Evolutionary conservation across 345 rosid genomes (phyloP), one percentile per base, ranked within the genome.

Genomic region (Reutealis trisperma): DNA sequence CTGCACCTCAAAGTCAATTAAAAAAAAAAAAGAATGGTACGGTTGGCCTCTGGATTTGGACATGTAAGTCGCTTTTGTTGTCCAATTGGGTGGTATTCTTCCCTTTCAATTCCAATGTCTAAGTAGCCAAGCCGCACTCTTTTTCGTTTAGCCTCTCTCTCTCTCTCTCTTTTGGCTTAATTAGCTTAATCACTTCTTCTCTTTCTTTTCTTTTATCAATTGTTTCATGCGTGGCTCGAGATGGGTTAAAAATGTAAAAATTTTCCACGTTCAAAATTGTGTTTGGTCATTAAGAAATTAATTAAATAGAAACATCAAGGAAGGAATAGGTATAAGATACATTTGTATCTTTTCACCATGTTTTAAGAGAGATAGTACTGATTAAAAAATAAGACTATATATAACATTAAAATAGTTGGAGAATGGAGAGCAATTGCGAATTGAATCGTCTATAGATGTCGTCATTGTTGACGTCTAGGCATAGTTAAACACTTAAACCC

Each of bases 201-300:
- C 30, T 27, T 27, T 27, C 30, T 27, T 27, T 27, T 27, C 30
- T 27, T 27, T 27, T 27, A 27, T 27, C 1, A 27, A 34, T 41
- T 52, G 47, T 52, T 52, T 55, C 78, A 77, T 88, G 82, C 85
- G 90, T 83, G 88, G 91, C 88, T 86, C 87, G 85, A 89, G 92
- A 86, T 49, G 82, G 55, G 75, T 66, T 64, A 71, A 74, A 52
- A 71, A 14, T 66, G 27, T 73, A 69, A 59, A 75, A 72, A 41
- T 11, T 72, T 41, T 22, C 47, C 16, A 2, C 44, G 5, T 37
- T 37, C 42, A 32, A 58, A 58, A 37, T 55, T 19, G 44, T 0
- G n/a, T 32, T 63, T 27, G 27, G 19, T 45, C 57, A 70, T 54
- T 67, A 30, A 32, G 4, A 21, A 42, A 37, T 13, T 37, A 37